Evolutionary conservation across 2,329 filamentous ascomycete species (phyloP).

Genomic region (Acrodontium crateriforme): DNA sequence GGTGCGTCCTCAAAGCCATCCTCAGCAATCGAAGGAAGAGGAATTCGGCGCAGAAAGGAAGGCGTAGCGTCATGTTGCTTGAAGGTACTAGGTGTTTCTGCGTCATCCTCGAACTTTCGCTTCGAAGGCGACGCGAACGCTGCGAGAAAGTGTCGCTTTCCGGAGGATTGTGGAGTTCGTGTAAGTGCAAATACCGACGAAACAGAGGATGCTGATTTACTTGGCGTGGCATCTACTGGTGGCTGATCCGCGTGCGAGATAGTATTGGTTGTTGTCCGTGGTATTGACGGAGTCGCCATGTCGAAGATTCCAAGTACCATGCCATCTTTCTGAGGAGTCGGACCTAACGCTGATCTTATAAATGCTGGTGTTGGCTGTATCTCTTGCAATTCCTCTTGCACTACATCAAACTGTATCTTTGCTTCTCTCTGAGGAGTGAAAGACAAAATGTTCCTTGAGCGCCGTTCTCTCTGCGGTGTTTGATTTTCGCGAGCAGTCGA

Average conservation of each 20-base stretch:
- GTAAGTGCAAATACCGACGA: conserved; percentile 8
- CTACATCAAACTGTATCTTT: conserved; percentile 4
- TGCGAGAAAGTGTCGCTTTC: conserved; percentile 49
- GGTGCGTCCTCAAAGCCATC: conserved; percentile 15
- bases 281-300: conserved; percentile 33
- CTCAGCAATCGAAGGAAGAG: conserved; percentile 42
- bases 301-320: conserved; percentile 68
- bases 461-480: conserved; percentile 6
- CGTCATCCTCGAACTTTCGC: conserved; percentile 28
- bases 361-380: conserved; percentile 21
- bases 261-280: conserved; percentile 9
- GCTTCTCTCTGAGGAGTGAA: conserved; percentile 7
- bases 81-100: conserved; percentile 14
- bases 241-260: conserved; percentile 21
- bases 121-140: conserved; percentile 52
- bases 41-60: conserved; percentile 48
- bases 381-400: conserved; percentile 12
- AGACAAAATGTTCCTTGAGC: conserved; percentile 5
- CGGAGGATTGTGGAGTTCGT: conserved; percentile 38
- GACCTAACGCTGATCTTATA: conserved; percentile 40
- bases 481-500: neutral
- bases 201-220: conserved; percentile 13
- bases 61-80: conserved; percentile 48
- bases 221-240: conserved; percentile 27
- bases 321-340: conserved; percentile 69